Percentiles rank a stretch among this genome's conserved stretches.
phyloP scores from a whole-genome alignment of 208 protist species.

The Acanthamoeba lenticulata region DNA sequence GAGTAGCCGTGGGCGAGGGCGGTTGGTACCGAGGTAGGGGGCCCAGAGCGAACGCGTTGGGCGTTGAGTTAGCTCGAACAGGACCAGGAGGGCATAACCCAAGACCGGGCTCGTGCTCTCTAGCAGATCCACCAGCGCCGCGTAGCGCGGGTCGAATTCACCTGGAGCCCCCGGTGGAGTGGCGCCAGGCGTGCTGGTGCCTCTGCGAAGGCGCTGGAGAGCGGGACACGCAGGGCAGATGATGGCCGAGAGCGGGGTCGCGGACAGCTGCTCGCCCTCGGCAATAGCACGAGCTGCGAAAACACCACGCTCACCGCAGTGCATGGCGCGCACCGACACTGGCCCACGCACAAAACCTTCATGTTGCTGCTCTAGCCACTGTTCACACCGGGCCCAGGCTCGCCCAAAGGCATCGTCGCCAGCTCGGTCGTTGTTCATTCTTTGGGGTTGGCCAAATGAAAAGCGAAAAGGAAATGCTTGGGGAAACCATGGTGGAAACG shows the following conservation, averaged over 20 bases:
- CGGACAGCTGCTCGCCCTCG: not conserved
- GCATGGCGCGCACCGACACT: not conserved
- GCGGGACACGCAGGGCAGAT: not conserved
- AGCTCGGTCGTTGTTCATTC: not conserved
- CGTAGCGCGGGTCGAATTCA: not conserved
- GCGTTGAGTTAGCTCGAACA: not conserved
- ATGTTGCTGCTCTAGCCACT: not conserved
- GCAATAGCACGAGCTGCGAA: not conserved
- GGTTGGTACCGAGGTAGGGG: not conserved
- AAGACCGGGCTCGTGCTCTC: not conserved
- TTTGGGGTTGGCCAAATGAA: too few relatives aligned
- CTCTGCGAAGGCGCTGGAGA: not conserved
- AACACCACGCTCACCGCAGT: not conserved
- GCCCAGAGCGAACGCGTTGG: not conserved
- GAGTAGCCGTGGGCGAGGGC: not conserved
- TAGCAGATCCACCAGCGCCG: not conserved
- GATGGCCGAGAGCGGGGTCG: not conserved
- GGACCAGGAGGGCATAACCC: not conserved
- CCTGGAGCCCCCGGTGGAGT: too few relatives aligned
- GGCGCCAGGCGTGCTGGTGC: too few relatives aligned
- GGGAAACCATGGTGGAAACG: too few relatives aligned
- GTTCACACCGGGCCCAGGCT: not conserved
- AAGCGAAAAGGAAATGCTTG: too few relatives aligned
- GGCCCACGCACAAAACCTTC: not conserved
- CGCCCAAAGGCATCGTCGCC: not conserved